Evolutionary conservation across 331 rosid species (phyloP).

Genomic region (Pyrus hybrid): DNA sequence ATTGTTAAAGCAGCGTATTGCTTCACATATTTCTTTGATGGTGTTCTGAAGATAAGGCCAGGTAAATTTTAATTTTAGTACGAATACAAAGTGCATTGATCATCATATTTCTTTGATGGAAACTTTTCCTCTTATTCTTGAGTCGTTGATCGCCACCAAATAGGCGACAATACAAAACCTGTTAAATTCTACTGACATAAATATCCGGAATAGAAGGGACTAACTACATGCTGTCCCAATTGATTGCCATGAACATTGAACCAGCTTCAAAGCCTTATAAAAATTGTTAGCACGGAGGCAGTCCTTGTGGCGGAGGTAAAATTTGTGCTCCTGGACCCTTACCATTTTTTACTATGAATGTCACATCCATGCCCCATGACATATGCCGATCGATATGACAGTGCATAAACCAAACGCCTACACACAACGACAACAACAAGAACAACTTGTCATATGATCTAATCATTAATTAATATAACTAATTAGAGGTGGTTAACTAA

Average conservation of each 20-base stretch:
- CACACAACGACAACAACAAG: not conserved
- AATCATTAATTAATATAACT: not conserved
- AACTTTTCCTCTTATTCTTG: too few species aligned
- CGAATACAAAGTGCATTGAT: too few species aligned
- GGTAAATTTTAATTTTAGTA: not conserved
- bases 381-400: constrained; percentile 43
- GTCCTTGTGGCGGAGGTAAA: constrained; percentile 36
- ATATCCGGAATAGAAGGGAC: too few species aligned
- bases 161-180: not conserved
- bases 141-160: too few species aligned
- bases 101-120: too few species aligned
- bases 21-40: not conserved
- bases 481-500: too few species aligned
- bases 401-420: constrained; percentile 54
- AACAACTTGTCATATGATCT: not conserved
- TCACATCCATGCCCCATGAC: constrained; percentile 42
- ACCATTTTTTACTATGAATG: constrained; percentile 39
- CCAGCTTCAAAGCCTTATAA: not conserved
- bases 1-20: not conserved
- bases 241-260: not conserved
- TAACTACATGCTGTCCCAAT: not conserved
- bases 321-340: not conserved
- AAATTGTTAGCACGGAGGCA: constrained; percentile 25
- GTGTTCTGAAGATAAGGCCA: too few species aligned
- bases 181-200: not conserved